phyloP scores from a whole-genome alignment of 208 protist species.

The Leishmania gerbilli region DNA sequence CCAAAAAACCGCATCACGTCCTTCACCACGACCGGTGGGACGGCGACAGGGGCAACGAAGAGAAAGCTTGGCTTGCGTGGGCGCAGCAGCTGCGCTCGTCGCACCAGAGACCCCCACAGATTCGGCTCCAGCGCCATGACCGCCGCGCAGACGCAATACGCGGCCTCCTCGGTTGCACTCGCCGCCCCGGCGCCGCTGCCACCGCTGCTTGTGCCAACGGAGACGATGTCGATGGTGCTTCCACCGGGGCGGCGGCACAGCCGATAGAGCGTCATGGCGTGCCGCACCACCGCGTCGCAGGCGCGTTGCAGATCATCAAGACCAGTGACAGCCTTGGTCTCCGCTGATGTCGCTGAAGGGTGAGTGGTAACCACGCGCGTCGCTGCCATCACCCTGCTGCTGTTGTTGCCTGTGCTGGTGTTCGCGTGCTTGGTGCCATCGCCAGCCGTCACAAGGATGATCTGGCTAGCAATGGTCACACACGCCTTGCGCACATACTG shows the following conservation, averaged over 20 bases:
- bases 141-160: constrained; percentile 63
- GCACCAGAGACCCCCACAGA: constrained; percentile 47
- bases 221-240: constrained; percentile 25
- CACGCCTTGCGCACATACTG: constrained; percentile 53
- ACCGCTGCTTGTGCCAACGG: constrained; percentile 6
- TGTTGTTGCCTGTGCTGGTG: neutral
- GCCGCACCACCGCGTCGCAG: constrained; percentile 28
- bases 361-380: neutral
- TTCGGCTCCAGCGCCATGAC: constrained; percentile 40
- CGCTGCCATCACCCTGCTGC: neutral
- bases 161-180: constrained; percentile 56
- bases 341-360: neutral
- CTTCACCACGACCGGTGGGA: constrained; percentile 39
- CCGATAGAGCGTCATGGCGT: constrained; percentile 65
- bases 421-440: neutral
- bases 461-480: constrained; percentile 41
- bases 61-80: constrained; percentile 46
- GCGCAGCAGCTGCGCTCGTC: constrained; percentile 46
- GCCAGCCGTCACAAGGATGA: constrained; percentile 31
- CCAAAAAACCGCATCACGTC: constrained; percentile 59
- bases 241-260: constrained; percentile 50
- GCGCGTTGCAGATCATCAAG: constrained; percentile 27
- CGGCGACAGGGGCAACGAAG: constrained; percentile 41
- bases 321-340: neutral
- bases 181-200: constrained; percentile 16